Conservation (phyloP, 2,329 filamentous ascomycete species). For the Leptographium galeiforme region DNA sequence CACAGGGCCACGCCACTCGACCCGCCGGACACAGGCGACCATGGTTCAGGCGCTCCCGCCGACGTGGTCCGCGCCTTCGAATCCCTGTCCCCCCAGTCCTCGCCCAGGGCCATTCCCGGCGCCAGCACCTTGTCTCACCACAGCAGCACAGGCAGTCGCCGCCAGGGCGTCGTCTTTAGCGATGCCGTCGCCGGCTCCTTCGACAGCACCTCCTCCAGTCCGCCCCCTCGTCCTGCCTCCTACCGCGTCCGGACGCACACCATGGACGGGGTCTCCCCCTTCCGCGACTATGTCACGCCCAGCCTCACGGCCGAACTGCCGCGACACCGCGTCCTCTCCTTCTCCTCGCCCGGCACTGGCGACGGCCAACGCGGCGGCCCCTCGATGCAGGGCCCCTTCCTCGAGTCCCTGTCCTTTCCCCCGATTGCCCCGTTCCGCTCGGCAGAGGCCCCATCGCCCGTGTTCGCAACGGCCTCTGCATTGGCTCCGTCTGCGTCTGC, state of each 20-base stretch:
- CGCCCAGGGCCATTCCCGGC: conserved; percentile 32
- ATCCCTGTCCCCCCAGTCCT: conserved; percentile 28
- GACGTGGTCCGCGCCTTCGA: conserved; percentile 19
- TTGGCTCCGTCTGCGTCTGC: conserved; percentile 7
- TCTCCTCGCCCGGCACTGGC: conserved; percentile 48
- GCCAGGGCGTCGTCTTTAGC: conserved; percentile 49
- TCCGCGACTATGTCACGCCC: conserved; percentile 30
- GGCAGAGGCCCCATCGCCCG: conserved; percentile 22
- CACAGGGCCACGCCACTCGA: conserved; percentile 12
- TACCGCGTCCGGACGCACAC: conserved; percentile 43
- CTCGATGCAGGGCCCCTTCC: conserved; percentile 26
- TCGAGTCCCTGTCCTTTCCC: conserved; percentile 30
- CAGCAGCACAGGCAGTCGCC: conserved; percentile 18
- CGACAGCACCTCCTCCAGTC: conserved; percentile 31
- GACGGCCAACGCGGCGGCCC: conserved; percentile 23
- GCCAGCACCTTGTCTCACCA: conserved; percentile 22
- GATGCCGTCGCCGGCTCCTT: conserved; percentile 39
- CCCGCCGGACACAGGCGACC: conserved; percentile 11
- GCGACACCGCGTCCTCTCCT: conserved; percentile 55
- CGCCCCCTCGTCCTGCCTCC: conserved; percentile 22
- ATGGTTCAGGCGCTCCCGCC: conserved; percentile 1
- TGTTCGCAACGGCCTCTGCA: conserved; percentile 5
- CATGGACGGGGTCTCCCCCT: conserved; percentile 34
- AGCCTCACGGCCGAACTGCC: conserved; percentile 27
- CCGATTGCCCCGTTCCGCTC: conserved; percentile 19